These are phyloP conservation scores for Haplosporangium gracile DNA, from an alignment of 192 early-diverging fungal species.

Conservation along the genomic window DNA sequence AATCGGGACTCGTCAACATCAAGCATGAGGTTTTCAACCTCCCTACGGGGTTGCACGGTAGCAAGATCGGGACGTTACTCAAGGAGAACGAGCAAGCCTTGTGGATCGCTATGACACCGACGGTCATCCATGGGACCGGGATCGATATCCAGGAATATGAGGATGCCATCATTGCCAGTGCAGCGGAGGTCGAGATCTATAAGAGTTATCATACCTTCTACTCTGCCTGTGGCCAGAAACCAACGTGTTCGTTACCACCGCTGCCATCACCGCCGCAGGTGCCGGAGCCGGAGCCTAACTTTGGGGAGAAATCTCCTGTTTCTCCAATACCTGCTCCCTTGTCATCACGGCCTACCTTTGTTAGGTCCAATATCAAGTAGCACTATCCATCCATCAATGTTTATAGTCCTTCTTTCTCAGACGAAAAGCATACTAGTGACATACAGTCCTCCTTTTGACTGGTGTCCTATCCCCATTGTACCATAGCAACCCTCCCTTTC, in stretches of 20 bases:
- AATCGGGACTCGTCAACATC: slow-evolving; percentile 24
- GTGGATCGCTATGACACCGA: slow-evolving; percentile 34
- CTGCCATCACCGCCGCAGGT: background rate
- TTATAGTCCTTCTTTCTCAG: background rate
- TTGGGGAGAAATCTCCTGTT: background rate
- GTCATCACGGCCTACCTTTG: background rate
- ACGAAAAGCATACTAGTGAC: background rate
- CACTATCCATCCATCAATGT: background rate
- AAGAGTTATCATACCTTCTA: slow-evolving; percentile 50
- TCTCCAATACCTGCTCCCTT: background rate
- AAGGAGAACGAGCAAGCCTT: slow-evolving; percentile 41
- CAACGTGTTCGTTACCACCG: background rate
- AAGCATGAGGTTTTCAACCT: slow-evolving; percentile 20
- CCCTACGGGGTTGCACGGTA: slow-evolving; percentile 34
- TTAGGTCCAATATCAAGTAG: background rate
- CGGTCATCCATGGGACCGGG: slow-evolving; percentile 25
- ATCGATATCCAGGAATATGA: slow-evolving; percentile 36
- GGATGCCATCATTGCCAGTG: slow-evolving; percentile 20
- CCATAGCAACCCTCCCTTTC: background rate
- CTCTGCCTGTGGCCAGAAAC: slow-evolving; percentile 33
- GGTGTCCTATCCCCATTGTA: background rate
- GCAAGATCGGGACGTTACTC: slow-evolving; percentile 38
- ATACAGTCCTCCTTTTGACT: background rate
- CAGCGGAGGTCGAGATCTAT: slow-evolving; percentile 25
- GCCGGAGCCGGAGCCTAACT: background rate